These are phyloP conservation scores for Jamesozyma lodderae DNA, from an alignment of 805 yeast genomes.

Conservation along the genomic window DNA sequence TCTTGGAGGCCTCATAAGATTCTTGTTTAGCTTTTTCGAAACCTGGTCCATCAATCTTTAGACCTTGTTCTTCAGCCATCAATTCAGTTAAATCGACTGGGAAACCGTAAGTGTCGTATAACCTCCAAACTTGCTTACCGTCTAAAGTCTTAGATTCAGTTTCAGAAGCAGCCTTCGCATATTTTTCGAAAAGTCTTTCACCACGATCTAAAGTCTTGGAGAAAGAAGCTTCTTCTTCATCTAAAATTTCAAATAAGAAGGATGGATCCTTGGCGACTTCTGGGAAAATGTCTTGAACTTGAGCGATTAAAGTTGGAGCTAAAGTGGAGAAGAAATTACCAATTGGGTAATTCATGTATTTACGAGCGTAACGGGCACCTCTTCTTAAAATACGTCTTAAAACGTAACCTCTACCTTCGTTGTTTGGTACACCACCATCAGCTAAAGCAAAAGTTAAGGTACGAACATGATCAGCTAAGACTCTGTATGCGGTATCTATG, in stretches of 20 bases:
- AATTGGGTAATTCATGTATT: conserved; percentile 90
- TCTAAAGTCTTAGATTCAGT: conserved; percentile 66
- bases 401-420: conserved; percentile 98
- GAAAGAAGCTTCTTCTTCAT: conserved; percentile 93
- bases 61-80: conserved; percentile 97
- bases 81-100: conserved; percentile 95
- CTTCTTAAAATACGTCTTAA: conserved; percentile 94
- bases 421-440: conserved; percentile 99
- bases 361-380: conserved; percentile 95
- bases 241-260: conserved; percentile 78
- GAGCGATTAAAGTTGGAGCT: conserved; percentile 87
- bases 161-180: conserved; percentile 73
- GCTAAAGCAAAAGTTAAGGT: conserved; percentile 92
- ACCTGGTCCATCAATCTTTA: conserved; percentile 83
- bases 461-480: conserved; percentile 96
- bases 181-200: conserved; percentile 90
- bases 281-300: conserved; percentile 84
- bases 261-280: conserved; percentile 67
- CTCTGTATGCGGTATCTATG: conserved; percentile 96
- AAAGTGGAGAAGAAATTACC: conserved; percentile 88
- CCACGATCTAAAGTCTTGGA: conserved; percentile 96
- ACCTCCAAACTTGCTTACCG: conserved; percentile 96
- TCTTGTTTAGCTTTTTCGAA: conserved; percentile 85
- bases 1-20: conserved; percentile 92
- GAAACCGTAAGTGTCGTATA: conserved; percentile 97